These are phyloP conservation scores for Saccharomycopsis sp. DNA, from an alignment of 805 yeast genomes.

Conservation along the genomic window DNA sequence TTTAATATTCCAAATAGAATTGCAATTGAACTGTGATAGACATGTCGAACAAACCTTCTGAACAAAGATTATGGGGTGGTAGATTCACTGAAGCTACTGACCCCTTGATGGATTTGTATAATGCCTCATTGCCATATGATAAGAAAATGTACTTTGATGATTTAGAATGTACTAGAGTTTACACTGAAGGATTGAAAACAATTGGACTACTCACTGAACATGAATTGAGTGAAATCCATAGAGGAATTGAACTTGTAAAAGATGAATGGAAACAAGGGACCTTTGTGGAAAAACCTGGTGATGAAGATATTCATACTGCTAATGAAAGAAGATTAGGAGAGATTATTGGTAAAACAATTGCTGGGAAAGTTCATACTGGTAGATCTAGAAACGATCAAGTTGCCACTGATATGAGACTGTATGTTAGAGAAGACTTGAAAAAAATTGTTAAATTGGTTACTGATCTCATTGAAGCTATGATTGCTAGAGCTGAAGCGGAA, in stretches of 20 bases:
- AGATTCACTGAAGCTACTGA: slow-evolving; percentile 96
- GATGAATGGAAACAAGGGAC: slow-evolving; percentile 71
- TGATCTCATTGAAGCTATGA: slow-evolving; percentile 58
- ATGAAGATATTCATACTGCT: slow-evolving; percentile 98
- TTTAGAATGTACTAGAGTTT: slow-evolving; percentile 87
- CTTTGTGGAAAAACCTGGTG: slow-evolving; percentile 77
- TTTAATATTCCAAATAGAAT: too few relatives aligned
- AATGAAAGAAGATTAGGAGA: slow-evolving; percentile 97
- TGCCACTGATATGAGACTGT: slow-evolving; percentile 97
- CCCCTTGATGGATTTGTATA: slow-evolving; percentile 95
- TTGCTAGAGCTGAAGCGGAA: slow-evolving; percentile 74
- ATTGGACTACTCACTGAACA: slow-evolving; percentile 64
- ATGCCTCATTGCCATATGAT: slow-evolving; percentile 95
- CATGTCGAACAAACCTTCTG: slow-evolving; percentile 1
- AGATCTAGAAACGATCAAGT: slow-evolving; percentile 98
- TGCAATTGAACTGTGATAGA: too few relatives aligned
- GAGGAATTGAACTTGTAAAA: slow-evolving; percentile 66
- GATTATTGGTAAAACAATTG: slow-evolving; percentile 83
- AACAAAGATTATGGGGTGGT: slow-evolving; percentile 87
- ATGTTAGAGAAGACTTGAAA: slow-evolving; percentile 73
- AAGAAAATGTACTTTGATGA: slow-evolving; percentile 93
- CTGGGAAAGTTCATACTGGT: slow-evolving; percentile 99
- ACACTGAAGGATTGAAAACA: slow-evolving; percentile 79
- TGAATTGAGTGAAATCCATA: slow-evolving; percentile 76
- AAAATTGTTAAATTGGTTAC: slow-evolving; percentile 50